Evolutionary conservation across 305 asterid species (phyloP).

Genomic region (Rubia tinctorum): DNA sequence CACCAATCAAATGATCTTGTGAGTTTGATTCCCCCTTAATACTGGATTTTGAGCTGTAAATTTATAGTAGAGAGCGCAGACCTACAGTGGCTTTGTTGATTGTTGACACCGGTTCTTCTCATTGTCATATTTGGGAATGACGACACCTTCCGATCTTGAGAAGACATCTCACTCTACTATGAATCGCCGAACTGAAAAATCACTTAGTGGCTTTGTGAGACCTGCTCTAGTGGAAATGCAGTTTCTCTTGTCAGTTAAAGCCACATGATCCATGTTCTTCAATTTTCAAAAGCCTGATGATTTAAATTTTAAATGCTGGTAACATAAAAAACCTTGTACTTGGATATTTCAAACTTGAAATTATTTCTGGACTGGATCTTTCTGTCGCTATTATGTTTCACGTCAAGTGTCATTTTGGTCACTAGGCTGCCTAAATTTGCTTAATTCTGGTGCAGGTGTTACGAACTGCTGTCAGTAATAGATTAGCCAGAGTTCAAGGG

Average conservation of each 20-base stretch:
- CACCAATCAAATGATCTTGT: background rate
- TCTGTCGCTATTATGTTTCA: background rate
- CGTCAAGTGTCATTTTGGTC: conserved; percentile 1
- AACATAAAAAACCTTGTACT: background rate
- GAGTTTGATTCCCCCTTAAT: background rate
- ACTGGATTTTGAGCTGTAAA: too few relatives aligned
- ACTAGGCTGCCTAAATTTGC: conserved; percentile 11
- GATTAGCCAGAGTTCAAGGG: conserved; percentile 99
- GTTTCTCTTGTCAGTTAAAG: background rate
- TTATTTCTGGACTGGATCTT: background rate
- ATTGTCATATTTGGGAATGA: background rate
- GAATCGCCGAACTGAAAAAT: background rate
- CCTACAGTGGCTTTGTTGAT: background rate
- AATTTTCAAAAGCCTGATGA: too few relatives aligned
- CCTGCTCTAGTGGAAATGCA: background rate
- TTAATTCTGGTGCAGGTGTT: conserved; percentile 56
- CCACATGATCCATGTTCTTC: background rate
- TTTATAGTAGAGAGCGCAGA: background rate
- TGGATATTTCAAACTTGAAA: background rate
- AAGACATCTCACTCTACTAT: background rate
- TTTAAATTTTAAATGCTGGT: background rate
- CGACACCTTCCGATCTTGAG: background rate
- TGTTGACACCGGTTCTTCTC: background rate
- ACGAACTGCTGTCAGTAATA: conserved; percentile 91
- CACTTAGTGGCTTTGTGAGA: background rate